Base-by-base conservation (phyloP, 306 rosid genomes). In the Prunus kanzakura region DNA sequence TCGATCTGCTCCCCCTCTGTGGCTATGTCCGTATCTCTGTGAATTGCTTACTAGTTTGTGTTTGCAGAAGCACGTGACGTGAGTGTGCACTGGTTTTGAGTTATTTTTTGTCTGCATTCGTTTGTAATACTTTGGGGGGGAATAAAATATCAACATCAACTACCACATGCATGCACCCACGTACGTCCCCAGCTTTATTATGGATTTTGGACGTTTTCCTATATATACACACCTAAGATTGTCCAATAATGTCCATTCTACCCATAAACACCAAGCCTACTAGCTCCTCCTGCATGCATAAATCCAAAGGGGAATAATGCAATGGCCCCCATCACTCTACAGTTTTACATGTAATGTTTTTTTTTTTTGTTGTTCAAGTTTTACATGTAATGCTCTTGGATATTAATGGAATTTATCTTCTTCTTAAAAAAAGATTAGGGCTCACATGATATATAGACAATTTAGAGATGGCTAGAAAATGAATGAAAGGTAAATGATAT, bases 91-190 rank as follows among this genome's bases (percentile, higher is more conserved):
- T 2, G 22, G 20, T 6, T 32, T 38, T 64, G 61, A 64, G 18
- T 4, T 56, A 10, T 69, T 77, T 69, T 77, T 77, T 69, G 62
- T 23, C 69, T 14, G 68, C 69, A 45, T 47, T 8, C 49, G 63
- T 47, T 29, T 69, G 69, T 58, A 4, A 72, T 8, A 19, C 11
- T 22, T 52, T 14, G 1, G 8, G 56, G 2, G 3, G 65, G 66
- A 76, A 47, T 46, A 69, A 69, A 77, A 41, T 20, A 57, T 49
- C 69, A 27, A 19, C 2, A 18, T 77, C 75, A 71, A 45, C 6
- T 4, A 23, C 64, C 6, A 55, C 11, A 18, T 54, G 22, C 22
- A 54, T 5, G 60, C 60, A 7, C 16, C 60, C 25, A n/a, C 60
- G 25, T 55, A 55, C 60, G 15, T 47, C 52, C 51, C 52, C 52